Percentiles rank a stretch among this genome's conserved stretches.
These are phyloP conservation scores for Russula olivacea DNA, from an alignment of 768 basidiomycete species.

Conservation along the genomic window DNA sequence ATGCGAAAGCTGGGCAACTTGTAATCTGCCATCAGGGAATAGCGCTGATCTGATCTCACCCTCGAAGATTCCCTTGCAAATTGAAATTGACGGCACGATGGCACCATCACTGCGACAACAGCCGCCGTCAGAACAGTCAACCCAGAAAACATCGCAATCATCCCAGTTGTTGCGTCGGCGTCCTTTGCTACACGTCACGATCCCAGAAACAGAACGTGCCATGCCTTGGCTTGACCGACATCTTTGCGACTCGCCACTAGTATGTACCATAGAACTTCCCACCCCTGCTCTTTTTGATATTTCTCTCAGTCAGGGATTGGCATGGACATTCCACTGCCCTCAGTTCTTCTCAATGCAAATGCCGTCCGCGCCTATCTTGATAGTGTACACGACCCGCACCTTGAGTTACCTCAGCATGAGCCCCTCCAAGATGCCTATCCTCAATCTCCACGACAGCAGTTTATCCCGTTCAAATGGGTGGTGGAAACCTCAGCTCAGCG, in stretches of 20 bases:
- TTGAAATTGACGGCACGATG: neutral
- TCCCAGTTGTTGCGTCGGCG: neutral
- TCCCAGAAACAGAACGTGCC: slow-evolving; percentile 1
- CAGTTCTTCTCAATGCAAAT: slow-evolving; percentile 15
- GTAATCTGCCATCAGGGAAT: neutral
- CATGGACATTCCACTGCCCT: neutral
- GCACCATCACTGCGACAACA: neutral
- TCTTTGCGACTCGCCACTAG: slow-evolving; percentile 12
- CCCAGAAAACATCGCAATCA: neutral
- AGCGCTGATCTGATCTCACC: neutral
- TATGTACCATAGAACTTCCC: neutral
- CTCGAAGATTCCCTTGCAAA: neutral
- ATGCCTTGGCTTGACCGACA: slow-evolving; percentile 1
- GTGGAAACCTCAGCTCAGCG: slow-evolving; percentile 1
- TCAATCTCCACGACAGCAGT: neutral
- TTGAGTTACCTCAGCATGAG: neutral
- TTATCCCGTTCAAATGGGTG: neutral
- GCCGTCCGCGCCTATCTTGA: slow-evolving; percentile 13
- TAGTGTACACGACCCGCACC: slow-evolving; percentile 7
- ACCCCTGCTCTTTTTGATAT: neutral
- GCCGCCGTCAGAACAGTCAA: neutral
- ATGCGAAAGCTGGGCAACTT: neutral
- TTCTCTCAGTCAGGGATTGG: slow-evolving; percentile 3
- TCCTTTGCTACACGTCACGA: slow-evolving; percentile 4
- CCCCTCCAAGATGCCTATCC: slow-evolving; percentile 2